Conservation (phyloP, 805 yeast genomes). For the Jamesozyma jinghongensis region DNA sequence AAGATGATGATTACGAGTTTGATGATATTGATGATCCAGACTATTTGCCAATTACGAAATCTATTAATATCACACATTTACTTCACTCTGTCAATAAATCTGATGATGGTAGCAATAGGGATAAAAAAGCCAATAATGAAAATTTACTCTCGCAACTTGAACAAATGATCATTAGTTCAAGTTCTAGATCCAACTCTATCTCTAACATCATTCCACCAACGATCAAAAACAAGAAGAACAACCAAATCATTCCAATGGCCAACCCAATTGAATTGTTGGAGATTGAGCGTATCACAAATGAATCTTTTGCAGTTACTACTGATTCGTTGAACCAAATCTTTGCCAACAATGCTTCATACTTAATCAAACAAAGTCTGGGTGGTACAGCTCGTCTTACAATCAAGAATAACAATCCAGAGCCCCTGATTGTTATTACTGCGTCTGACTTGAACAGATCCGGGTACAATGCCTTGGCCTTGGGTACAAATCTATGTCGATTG, state of each 20-base stretch:
- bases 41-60: conserved; percentile 28
- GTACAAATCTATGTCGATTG: conserved; percentile 53
- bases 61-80: conserved; percentile 30
- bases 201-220: conserved; percentile 7
- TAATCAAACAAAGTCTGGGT: conserved; percentile 55
- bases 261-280: conserved; percentile 75
- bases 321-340: conserved; percentile 52
- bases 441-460: conserved; percentile 69
- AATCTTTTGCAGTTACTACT: conserved; percentile 42
- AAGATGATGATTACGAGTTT: conserved; percentile 12
- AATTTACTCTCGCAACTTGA: conserved; percentile 13
- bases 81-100: conserved; percentile 18
- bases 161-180: conserved; percentile 17
- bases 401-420: conserved; percentile 70
- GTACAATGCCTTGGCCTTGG: conserved; percentile 65
- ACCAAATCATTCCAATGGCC: conserved; percentile 43
- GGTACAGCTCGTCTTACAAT: conserved; percentile 57
- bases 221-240: conserved; percentile 13
- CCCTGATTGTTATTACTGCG: conserved; percentile 58
- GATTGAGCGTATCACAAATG: conserved; percentile 52
- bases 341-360: conserved; percentile 53
- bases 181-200: conserved; percentile 13
- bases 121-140: conserved; percentile 3
- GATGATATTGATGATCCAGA: conserved; percentile 8
- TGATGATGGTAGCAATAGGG: neutral